A percentile compares a stretch with the other conserved stretches of the same genome.
Evolutionary conservation across 2,329 filamentous ascomycete genomes (phyloP).

Genomic region (Chaetomium globosum): DNA sequence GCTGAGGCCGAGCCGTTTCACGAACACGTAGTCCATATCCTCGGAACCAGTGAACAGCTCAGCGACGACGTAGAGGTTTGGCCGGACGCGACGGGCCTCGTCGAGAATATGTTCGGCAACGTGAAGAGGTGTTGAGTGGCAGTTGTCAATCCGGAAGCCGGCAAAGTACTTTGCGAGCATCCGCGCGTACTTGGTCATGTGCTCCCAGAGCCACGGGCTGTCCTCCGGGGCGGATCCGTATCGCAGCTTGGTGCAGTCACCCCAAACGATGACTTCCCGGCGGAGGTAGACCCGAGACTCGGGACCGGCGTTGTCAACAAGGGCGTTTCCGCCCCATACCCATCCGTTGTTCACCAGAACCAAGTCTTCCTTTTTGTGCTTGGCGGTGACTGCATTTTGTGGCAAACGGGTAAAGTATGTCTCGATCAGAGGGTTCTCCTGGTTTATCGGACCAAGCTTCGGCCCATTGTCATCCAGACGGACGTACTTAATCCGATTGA

Average conservation of each 20-base stretch:
- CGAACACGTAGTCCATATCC: constrained; percentile 93
- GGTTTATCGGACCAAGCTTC: constrained; percentile 76
- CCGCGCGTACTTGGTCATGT: constrained; percentile 90
- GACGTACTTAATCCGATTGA: constrained; percentile 92
- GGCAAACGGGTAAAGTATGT: constrained; percentile 92
- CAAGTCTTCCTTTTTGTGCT: constrained; percentile 74
- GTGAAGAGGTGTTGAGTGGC: constrained; percentile 91
- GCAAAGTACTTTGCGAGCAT: constrained; percentile 93
- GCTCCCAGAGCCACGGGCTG: constrained; percentile 92
- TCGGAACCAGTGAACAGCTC: constrained; percentile 96
- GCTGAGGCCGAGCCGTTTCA: constrained; percentile 87
- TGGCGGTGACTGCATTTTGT: constrained; percentile 72
- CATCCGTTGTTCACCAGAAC: constrained; percentile 94
- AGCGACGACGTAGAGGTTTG: constrained; percentile 87
- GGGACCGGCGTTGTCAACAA: constrained; percentile 90
- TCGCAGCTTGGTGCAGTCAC: constrained; percentile 94
- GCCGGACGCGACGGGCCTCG: constrained; percentile 83
- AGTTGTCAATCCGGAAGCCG: constrained; percentile 96
- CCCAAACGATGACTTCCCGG: constrained; percentile 96
- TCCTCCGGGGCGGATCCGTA: constrained; percentile 81
- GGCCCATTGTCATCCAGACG: constrained; percentile 91
- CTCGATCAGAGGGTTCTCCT: constrained; percentile 81
- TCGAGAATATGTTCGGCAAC: constrained; percentile 95
- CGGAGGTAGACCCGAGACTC: constrained; percentile 91
- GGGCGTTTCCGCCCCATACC: constrained; percentile 96